Evolutionary conservation across 2,329 filamentous ascomycete species (phyloP).

Genomic region (Podosphaera aphanis): DNA sequence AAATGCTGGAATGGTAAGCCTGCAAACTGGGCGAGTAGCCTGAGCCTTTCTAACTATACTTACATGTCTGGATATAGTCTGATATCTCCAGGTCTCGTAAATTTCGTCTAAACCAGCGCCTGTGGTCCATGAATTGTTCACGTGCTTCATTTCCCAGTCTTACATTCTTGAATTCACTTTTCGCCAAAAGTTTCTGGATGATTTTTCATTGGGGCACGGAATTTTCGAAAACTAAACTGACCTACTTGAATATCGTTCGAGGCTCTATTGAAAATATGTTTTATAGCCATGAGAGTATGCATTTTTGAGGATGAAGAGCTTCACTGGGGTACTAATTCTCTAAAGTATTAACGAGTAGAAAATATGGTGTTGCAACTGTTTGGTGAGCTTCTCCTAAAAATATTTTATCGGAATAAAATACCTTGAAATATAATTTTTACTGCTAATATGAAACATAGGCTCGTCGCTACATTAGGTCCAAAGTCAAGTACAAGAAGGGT

Average conservation of each 20-base stretch:
- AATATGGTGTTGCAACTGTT: conserved; percentile 83
- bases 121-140: neutral
- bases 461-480: conserved; percentile 68
- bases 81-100: neutral
- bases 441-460: conserved; percentile 28
- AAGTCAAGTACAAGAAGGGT: conserved; percentile 50
- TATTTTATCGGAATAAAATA: neutral
- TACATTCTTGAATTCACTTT: neutral
- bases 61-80: neutral
- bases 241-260: neutral
- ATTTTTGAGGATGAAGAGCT: neutral
- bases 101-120: neutral
- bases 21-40: no score
- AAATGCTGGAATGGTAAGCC: no score
- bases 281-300: conserved; percentile 80
- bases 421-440: neutral
- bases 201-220: neutral
- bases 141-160: neutral
- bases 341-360: conserved; percentile 54
- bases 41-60: neutral
- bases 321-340: neutral
- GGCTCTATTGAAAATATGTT: conserved; percentile 38
- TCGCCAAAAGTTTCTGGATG: neutral
- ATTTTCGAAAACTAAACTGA: neutral
- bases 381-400: conserved; percentile 36